A percentile compares a stretch with the other conserved stretches of the same genome.
Conservation (phyloP, 768 basidiomycete genomes). For the Tulasnella sp. region DNA sequence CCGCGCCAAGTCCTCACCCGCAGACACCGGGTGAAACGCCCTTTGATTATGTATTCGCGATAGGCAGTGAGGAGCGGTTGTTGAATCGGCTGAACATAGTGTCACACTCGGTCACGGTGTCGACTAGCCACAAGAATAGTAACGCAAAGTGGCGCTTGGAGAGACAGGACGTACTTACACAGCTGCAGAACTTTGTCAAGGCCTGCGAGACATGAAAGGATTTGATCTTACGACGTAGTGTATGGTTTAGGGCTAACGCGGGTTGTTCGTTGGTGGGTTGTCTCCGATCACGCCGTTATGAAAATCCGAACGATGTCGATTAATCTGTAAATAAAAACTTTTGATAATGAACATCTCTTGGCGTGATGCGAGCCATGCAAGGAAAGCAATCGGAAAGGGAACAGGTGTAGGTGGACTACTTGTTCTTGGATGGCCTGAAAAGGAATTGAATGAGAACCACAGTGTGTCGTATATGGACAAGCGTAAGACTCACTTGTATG, state of each 20-base stretch:
- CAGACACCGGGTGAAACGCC: constrained; percentile 40
- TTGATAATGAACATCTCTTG: background rate
- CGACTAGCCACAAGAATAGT: constrained; percentile 64
- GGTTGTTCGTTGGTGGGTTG: background rate
- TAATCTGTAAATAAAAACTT: background rate
- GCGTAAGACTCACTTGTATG: constrained; percentile 65
- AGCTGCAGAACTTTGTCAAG: background rate
- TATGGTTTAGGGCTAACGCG: background rate
- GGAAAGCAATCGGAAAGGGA: background rate
- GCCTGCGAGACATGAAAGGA: background rate
- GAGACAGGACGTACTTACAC: background rate
- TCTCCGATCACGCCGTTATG: background rate
- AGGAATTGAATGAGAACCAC: background rate
- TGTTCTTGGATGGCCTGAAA: constrained; percentile 25
- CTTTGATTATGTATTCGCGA: constrained; percentile 57
- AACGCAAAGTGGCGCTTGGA: constrained; percentile 67
- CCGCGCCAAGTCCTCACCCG: background rate
- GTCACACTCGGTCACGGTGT: constrained; percentile 66
- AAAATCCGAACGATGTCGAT: background rate
- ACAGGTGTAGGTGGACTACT: background rate
- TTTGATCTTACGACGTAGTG: too few relatives aligned
- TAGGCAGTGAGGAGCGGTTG: constrained; percentile 75
- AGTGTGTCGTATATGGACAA: background rate
- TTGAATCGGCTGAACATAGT: constrained; percentile 71
- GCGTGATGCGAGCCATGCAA: background rate